Base-by-base conservation (phyloP, 768 basidiomycete species). In the Myochromella boudieri region DNA sequence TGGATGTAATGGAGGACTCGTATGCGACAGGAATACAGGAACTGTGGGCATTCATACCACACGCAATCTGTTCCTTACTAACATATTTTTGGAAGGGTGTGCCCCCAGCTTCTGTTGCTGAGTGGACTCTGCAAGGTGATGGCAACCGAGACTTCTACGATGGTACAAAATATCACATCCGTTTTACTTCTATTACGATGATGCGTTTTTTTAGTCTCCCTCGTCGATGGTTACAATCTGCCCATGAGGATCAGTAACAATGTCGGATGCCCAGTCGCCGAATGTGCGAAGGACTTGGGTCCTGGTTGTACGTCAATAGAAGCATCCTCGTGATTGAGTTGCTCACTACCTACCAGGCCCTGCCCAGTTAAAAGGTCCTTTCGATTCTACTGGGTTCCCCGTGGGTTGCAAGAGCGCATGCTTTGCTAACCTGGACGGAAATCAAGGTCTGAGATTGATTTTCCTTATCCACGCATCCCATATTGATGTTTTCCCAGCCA, bases 1-100 rank as follows among this genome's bases (percentile, higher is more conserved):
- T 31, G 83, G 83, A 38, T 87, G 85, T 58, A 83, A 81, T 48
- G 85, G 86, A 12, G 86, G 85, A 28, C 66, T 88, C 7, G 56
- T 69, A 9, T 87, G 86, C 51, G 78, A 76, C 55, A 51, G 68
- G 9, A 56, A 58, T 29, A 74, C 72, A 25, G 83, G 78, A 36
- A 81, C 81, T 12, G 74, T 75, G 55, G 48, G 68, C 52, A 6
- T 17, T 20, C 20, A 24, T 10, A 26, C 27, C 18, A 36, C 4
- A 40, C 38, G 3, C n/a, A 25, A 31, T 29, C 8, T 34, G 24
- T 15, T 14, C n/a, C 42, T 33, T 11, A 15, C 6, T 11, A n/a
- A n/a, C n/a, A n/a, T n/a, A n/a, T 22, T 29, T 25, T 18, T 15
- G 14, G 24, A 28, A 74, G 72, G 82, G 81, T 40, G 75, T 82